Conservation (phyloP, 768 basidiomycete species). For the Melanogaster broomeanus region DNA sequence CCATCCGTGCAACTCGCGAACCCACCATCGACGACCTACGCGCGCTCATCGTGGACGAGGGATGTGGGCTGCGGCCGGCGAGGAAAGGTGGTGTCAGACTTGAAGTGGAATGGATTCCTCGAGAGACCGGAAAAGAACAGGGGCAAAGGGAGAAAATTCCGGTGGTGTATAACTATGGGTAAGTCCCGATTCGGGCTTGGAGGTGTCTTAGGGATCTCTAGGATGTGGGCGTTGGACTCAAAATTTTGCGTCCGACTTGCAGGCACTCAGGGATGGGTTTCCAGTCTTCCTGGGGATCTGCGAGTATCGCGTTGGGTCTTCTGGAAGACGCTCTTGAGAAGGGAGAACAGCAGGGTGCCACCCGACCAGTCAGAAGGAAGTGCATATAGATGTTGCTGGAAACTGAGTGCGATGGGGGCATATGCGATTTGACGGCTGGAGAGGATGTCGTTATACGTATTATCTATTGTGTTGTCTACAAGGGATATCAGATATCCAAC, state of each 20-base stretch:
- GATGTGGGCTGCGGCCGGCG: slow-evolving; percentile 66
- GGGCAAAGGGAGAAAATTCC: slow-evolving; percentile 38
- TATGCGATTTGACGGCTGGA: too few relatives aligned
- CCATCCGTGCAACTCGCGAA: slow-evolving; percentile 44
- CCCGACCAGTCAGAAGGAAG: background rate
- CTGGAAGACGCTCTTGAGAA: slow-evolving; percentile 42
- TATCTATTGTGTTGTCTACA: too few relatives aligned
- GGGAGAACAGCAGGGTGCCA: slow-evolving; percentile 1
- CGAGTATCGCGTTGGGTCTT: slow-evolving; percentile 47
- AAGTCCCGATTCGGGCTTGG: slow-evolving; percentile 19
- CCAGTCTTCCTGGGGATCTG: slow-evolving; percentile 67
- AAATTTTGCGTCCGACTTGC: background rate
- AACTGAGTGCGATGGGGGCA: background rate
- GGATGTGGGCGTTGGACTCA: background rate
- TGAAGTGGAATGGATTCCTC: slow-evolving; percentile 45
- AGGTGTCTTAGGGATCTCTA: background rate
- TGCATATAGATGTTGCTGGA: background rate
- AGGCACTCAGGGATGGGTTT: slow-evolving; percentile 69
- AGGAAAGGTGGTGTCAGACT: slow-evolving; percentile 70
- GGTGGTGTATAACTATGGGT: slow-evolving; percentile 69
- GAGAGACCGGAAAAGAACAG: background rate
- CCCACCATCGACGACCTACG: slow-evolving; percentile 53
- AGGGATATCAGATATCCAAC: too few relatives aligned
- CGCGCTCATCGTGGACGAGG: slow-evolving; percentile 49
- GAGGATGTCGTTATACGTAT: too few relatives aligned